Evolutionary conservation across 2,329 filamentous ascomycete genomes (phyloP).

Genomic region (Penicillium sp.): DNA sequence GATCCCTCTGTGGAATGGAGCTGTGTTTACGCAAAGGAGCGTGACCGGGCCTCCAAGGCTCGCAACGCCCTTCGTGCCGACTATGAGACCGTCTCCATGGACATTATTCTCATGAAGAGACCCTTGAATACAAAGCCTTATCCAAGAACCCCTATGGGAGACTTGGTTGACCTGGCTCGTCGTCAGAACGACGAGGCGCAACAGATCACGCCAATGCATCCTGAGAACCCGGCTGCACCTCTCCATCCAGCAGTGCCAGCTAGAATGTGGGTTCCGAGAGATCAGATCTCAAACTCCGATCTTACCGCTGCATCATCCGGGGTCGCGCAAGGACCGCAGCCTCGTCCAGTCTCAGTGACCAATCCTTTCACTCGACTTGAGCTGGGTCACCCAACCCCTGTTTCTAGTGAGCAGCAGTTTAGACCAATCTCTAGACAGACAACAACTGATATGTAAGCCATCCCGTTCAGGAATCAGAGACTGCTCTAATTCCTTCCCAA

Average conservation of each 20-base stretch:
- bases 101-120: conserved; percentile 38
- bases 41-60: conserved; percentile 30
- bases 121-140: conserved; percentile 23
- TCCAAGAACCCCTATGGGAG: conserved; percentile 18
- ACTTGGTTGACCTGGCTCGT: conserved; percentile 19
- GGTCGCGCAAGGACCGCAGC: conserved; percentile 11
- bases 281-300: neutral
- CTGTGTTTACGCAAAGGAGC: conserved; percentile 41
- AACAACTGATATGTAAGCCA: conserved; percentile 9
- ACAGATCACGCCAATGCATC: too few species aligned
- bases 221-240: neutral
- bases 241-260: neutral
- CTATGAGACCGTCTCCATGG: conserved; percentile 37
- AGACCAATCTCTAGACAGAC: neutral
- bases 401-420: neutral
- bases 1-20: conserved; percentile 40
- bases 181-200: conserved; percentile 12
- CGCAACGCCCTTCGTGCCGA: conserved; percentile 30
- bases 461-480: neutral
- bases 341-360: conserved; percentile 13
- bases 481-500: neutral
- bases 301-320: neutral
- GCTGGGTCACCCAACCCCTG: neutral
- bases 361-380: conserved; percentile 12
- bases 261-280: neutral